Evolutionary conservation across 192 early-diverging fungal genomes (phyloP).

Genomic region (Coemansia sp.): DNA sequence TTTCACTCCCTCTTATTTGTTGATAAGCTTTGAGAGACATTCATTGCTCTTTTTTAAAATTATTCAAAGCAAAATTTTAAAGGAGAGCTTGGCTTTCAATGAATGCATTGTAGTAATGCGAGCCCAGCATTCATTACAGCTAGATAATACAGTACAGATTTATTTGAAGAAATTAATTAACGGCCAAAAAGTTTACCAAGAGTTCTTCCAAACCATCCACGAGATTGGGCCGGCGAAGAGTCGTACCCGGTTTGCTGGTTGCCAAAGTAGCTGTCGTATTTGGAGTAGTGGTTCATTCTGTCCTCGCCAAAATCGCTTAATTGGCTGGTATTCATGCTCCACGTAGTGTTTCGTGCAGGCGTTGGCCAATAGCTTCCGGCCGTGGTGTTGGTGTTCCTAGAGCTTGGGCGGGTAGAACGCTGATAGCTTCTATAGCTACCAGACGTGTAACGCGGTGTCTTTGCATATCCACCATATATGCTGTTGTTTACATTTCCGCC

Average conservation of each 20-base stretch:
- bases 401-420: not conserved
- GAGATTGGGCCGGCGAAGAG: not conserved
- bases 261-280: constrained; percentile 5
- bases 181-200: constrained; percentile 3
- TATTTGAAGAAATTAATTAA: not conserved
- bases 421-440: not conserved
- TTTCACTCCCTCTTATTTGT: not conserved
- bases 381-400: not conserved
- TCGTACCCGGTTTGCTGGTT: not conserved
- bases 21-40: too few relatives aligned
- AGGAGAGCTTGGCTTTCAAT: not conserved
- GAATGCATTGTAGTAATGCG: not conserved
- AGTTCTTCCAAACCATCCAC: constrained; percentile 6
- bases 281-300: not conserved
- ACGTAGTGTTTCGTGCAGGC: constrained; percentile 4
- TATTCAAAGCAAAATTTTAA: not conserved
- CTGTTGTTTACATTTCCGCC: not conserved
- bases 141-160: not conserved
- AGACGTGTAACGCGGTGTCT: not conserved
- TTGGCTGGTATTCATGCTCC: constrained; percentile 9
- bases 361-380: constrained; percentile 6
- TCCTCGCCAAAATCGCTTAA: constrained; percentile 8
- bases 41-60: not conserved
- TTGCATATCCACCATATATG: not conserved
- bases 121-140: too few relatives aligned